Conservation (phyloP, 108 stramenopile species). For the Nitzschia palea region DNA sequence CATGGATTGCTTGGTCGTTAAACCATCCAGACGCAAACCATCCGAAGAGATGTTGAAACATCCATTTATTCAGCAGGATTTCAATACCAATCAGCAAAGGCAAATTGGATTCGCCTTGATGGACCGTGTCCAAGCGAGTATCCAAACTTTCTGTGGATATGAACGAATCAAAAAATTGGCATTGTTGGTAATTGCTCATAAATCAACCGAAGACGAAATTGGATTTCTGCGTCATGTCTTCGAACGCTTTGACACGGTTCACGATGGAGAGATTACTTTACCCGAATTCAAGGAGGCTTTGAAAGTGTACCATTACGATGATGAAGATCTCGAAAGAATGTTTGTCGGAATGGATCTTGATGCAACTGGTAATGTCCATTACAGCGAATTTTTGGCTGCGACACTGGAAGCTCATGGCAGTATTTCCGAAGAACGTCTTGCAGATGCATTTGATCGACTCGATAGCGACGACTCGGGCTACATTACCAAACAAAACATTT, state of each 20-base stretch:
- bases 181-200: slow-evolving; percentile 72
- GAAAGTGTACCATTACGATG: slow-evolving; percentile 46
- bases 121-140: slow-evolving; percentile 42
- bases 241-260: slow-evolving; percentile 37
- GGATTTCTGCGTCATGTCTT: slow-evolving; percentile 56
- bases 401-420: slow-evolving; percentile 80
- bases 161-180: slow-evolving; percentile 62
- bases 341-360: slow-evolving; percentile 80
- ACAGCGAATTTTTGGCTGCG: slow-evolving; percentile 93
- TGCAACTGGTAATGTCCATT: slow-evolving; percentile 71
- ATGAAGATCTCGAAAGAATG: slow-evolving; percentile 72
- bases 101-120: slow-evolving; percentile 16
- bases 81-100: not conserved
- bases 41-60: slow-evolving; percentile 41
- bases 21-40: slow-evolving; percentile 40
- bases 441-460: slow-evolving; percentile 90
- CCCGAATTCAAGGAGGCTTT: slow-evolving; percentile 74
- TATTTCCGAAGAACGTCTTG: slow-evolving; percentile 78
- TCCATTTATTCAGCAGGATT: slow-evolving; percentile 33
- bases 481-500: slow-evolving; percentile 60
- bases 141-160: slow-evolving; percentile 52
- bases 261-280: slow-evolving; percentile 59
- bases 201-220: slow-evolving; percentile 65
- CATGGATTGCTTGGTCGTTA: slow-evolving; percentile 28
- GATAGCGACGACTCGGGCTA: slow-evolving; percentile 88